A percentile compares a stretch with the other conserved stretches of the same genome.
Evolutionary conservation across 192 early-diverging fungal genomes (phyloP).

Genomic region (Backusella tarrabulga): DNA sequence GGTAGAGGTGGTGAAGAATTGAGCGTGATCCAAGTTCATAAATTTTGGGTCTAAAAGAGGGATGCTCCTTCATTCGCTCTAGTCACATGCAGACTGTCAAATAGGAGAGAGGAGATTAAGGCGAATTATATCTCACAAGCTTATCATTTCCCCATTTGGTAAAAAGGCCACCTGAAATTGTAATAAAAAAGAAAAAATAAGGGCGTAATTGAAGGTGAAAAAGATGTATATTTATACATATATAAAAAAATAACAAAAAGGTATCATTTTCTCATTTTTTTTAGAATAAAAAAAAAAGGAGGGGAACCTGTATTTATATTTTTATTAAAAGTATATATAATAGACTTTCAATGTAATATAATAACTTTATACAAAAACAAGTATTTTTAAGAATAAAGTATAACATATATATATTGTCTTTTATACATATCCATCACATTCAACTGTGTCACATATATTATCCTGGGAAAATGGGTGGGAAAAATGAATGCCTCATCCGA

Average conservation of each 20-base stretch:
- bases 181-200: neutral
- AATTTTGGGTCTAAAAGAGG: neutral
- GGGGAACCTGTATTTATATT: neutral
- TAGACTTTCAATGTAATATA: constrained; percentile 1
- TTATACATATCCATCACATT: constrained; percentile 4
- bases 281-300: neutral
- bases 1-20: constrained; percentile 5
- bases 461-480: constrained; percentile 5
- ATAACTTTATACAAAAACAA: constrained; percentile 3
- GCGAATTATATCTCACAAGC: constrained; percentile 3
- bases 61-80: constrained; percentile 1
- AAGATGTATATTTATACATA: neutral
- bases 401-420: neutral
- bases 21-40: constrained; percentile 17
- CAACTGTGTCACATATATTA: neutral
- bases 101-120: constrained; percentile 5
- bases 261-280: neutral
- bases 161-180: constrained; percentile 3
- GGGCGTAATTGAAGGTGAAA: neutral
- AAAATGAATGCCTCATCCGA: constrained; percentile 8
- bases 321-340: constrained; percentile 3
- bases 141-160: constrained; percentile 6
- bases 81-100: constrained; percentile 17
- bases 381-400: constrained; percentile 3
- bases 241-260: neutral